Evolutionary conservation across 495 filamentous ascomycete genomes (phyloP), one percentile per base, ranked within the genome.

Genomic region (Penicillium paxilli): DNA sequence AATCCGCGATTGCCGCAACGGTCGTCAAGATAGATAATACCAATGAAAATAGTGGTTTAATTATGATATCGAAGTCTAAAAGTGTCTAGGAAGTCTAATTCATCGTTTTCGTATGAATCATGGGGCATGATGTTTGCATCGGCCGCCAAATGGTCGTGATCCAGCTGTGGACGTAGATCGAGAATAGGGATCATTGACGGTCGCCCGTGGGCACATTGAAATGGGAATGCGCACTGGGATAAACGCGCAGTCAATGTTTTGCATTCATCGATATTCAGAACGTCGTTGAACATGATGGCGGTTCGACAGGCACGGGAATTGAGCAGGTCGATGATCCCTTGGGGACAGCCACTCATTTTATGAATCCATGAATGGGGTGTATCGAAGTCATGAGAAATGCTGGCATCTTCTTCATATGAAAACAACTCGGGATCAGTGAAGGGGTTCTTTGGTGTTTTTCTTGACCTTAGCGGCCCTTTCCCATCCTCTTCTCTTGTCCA

Each of bases 201-300:
- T 57, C 90, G 83, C 25, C 89, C 92, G 77, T 92, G 92, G 16
- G 90, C 94, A 68, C 94, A 98, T 62, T 93, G 89, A 59, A 97
- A 98, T 5, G 95, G 94, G 62, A 98, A 94, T 1, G 76, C 83
- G 55, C 89, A 95, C 2, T 61, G 61, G 8, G 84, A 79, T 26
- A 98, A 73, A 35, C 76, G 78, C 11, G 57, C 35, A 9, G 97
- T 71, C 16, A 98, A 66, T 12, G 63, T 67, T 41, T 75, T 60
- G 64, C 92, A 96, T 62, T 96, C 83, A 7, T 80, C 77, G 1
- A 74, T 49, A 1, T 74, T 79, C 40, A 98, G 65, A 9, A 67
- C 68, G 61, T 98, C 94, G 59, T 97, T 97, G 73, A 98, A 98
- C 94, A 98, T 98, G 69, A 98, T 89, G 6, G 94, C 91, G 35